Conservation (phyloP, 495 filamentous ascomycete species). For the Paragyromitra xinjiangensis region DNA sequence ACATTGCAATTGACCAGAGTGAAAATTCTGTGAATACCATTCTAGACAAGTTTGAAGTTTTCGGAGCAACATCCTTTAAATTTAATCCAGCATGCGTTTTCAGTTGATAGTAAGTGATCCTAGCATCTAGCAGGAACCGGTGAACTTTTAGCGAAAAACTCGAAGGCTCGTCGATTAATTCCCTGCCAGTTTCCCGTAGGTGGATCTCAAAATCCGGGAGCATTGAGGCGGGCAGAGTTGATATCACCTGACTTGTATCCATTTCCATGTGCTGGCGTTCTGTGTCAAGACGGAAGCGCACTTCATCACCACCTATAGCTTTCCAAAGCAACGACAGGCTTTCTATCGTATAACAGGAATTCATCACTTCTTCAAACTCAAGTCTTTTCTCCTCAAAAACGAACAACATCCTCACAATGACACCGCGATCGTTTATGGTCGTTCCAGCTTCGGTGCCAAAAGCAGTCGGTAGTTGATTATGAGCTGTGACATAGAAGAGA, state of each 20-base stretch:
- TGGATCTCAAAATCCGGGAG: conserved; percentile 49
- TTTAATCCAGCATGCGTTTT: conserved; percentile 34
- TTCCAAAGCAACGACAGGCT: conserved; percentile 43
- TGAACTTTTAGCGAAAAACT: conserved; percentile 47
- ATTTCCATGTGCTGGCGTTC: conserved; percentile 32
- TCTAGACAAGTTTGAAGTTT: conserved; percentile 39
- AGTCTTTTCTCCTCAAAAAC: conserved; percentile 30
- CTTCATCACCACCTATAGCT: conserved; percentile 41
- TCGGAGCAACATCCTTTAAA: conserved; percentile 32
- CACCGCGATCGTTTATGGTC: conserved; percentile 35
- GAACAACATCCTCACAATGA: conserved; percentile 30
- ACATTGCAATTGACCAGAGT: conserved; percentile 44
- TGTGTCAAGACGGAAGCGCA: conserved; percentile 25
- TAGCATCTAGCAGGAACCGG: conserved; percentile 42
- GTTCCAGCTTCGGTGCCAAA: conserved; percentile 39
- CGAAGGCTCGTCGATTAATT: conserved; percentile 15
- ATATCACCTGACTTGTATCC: conserved; percentile 26
- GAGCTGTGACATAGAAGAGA: conserved; percentile 46
- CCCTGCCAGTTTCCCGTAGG: conserved; percentile 25
- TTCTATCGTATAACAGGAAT: conserved; percentile 38
- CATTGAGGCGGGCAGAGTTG: conserved; percentile 29
- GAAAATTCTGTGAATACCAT: conserved; percentile 42
- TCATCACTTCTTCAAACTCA: conserved; percentile 33
- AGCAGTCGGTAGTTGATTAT: conserved; percentile 27
- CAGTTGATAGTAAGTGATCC: conserved; percentile 38